Evolutionary conservation across 2,329 filamentous ascomycete genomes (phyloP), one percentile per base, ranked within the genome.

Genomic region (Claviceps arundinis): DNA sequence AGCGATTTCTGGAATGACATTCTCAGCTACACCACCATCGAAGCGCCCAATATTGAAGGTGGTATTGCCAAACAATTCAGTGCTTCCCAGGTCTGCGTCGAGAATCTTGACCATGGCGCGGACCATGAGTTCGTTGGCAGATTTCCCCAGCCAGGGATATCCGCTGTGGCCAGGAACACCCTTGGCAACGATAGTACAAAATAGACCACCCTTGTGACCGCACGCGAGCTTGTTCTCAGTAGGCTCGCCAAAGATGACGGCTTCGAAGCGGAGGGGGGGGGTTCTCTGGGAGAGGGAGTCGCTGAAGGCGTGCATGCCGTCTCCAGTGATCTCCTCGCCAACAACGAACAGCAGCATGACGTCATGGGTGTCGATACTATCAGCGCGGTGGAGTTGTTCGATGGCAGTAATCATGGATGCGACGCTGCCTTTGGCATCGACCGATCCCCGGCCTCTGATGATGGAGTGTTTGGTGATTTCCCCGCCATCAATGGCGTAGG

Each of bases 231-330:
- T 88, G 58, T 84, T 80, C 61, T 95, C 89, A 0, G 93, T 98
- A 0, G 91, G 91, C 65, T 98, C 93, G 42, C 93, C 91, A 62
- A 96, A 97, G 61, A 93, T 85, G 60, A 88, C 82, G 3, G 88
- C 81, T 37, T 84, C 76, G 22, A 81, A 73, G 2, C 58, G 55
- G 4, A 65, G 64, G 16, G 62, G 68, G 17, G 67, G 63, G 34
- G 66, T 60, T 44, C 67, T n/a, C 5, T 61, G 51, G 14, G 59
- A 55, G 1, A 70, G 54, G 0, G 62, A 65, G 4, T 68, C 60
- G 22, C 72, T 76, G 54, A 81, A 80, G 47, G 63, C 55, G 34
- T 64, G 64, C 91, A 97, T 97, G 8, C 91, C 91, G 56, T 85
- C 84, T 9, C 91, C 91, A 3, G 73, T 73, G 2, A 75, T 77